Base-by-base conservation (phyloP, 306 rosid genomes). In the Casuarina equisetifolia region DNA sequence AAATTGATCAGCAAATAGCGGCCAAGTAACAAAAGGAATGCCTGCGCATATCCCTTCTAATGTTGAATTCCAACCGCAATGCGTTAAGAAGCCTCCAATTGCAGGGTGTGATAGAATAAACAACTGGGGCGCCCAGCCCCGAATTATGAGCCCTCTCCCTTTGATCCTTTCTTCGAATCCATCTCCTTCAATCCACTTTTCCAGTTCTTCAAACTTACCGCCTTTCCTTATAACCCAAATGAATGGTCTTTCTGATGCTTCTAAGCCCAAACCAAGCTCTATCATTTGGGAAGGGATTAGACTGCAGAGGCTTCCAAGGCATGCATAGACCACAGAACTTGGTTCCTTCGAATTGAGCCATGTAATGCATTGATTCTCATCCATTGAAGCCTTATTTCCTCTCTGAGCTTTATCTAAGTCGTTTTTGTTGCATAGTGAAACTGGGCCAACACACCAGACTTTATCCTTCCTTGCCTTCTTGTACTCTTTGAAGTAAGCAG, bases 81-180 rank as follows among this genome's bases (percentile, higher is more conserved):
- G 93, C 40, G 89, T 84, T 66, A 87, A 6, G 49, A 89, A 89
- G 9, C 90, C 93, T 19, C 89, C 88, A 39, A 79, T 17, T 7
- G 93, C 51, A 54, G 69, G 78, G 74, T 87, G 96, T 16, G 93
- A 82, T 32, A 89, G 11, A 16, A 91, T 84, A 9, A 80, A 9
- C 9, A 82, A 42, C 13, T 89, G 93, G 32, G 91, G 91, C 32
- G 93, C 90, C 96, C 93, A 91, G 8, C 91, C 96, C 11, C 79
- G 58, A 55, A 91, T 82, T 1, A 89, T 0, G 40, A 87, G 55
- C 55, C 17, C 32, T 25, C 32, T 25, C 32, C 32, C 32, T 25
- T 25, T 25, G 1, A 25, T 25, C 32, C 32, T 25, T 25, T 25
- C 32, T 25, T 25, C 32, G 32, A 25, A 25, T 25, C 32, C 32